A percentile compares a stretch with the other conserved stretches of the same genome.
Evolutionary conservation across 345 rosid species (phyloP).

Genomic region (Brassica rapa): DNA sequence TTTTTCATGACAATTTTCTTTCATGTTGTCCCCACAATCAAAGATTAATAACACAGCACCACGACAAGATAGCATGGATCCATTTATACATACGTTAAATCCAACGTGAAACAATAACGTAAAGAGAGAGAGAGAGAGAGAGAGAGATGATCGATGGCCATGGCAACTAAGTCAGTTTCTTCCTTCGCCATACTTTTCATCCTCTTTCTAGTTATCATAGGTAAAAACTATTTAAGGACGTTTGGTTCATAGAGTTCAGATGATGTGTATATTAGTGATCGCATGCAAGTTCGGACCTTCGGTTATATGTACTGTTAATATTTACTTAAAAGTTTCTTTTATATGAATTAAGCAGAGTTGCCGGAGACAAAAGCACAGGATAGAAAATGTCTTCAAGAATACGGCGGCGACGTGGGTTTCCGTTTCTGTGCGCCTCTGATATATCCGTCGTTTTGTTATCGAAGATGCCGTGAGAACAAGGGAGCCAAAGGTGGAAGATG

Average conservation of each 20-base stretch:
- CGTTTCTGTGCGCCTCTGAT: background rate
- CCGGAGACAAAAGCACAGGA: background rate
- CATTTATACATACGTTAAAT: background rate
- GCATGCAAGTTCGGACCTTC: background rate
- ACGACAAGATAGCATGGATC: background rate
- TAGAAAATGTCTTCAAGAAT: background rate
- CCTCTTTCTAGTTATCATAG: background rate
- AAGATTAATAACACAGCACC: background rate
- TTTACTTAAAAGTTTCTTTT: background rate
- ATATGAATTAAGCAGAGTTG: background rate
- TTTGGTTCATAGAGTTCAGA: background rate
- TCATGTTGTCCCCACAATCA: no score
- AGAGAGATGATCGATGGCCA: background rate
- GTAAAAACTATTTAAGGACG: no score
- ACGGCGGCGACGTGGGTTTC: background rate
- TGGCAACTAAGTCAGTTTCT: background rate
- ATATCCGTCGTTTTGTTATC: background rate
- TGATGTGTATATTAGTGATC: background rate
- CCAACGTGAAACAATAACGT: background rate
- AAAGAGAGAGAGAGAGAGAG: no score
- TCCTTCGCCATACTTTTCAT: background rate
- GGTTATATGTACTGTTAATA: background rate
- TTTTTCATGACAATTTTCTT: no score
- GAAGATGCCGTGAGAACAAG: background rate
- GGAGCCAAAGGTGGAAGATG: background rate